phyloP scores from a whole-genome alignment of 2,329 filamentous ascomycete species.

The Pseudopithomyces chartarum region DNA sequence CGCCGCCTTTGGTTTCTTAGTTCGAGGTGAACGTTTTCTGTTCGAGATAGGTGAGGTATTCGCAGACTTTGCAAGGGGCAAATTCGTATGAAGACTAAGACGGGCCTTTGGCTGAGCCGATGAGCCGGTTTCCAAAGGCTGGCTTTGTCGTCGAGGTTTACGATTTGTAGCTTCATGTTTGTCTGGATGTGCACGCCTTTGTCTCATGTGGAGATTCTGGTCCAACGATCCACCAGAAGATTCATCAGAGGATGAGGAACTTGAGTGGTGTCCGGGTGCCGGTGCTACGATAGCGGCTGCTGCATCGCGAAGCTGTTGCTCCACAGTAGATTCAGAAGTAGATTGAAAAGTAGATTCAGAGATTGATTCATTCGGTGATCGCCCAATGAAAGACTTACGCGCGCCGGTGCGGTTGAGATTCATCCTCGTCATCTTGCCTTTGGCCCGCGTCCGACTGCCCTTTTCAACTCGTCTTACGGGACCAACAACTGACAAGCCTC shows the following conservation, averaged over 20 bases:
- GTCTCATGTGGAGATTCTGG: background rate
- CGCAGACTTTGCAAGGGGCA: slow-evolving; percentile 25
- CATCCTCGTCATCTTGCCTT: slow-evolving; percentile 9
- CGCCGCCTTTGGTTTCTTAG: slow-evolving; percentile 13
- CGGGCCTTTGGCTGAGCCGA: slow-evolving; percentile 10
- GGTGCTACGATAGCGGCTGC: background rate
- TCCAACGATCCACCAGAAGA: background rate
- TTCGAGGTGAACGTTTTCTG: slow-evolving; percentile 19
- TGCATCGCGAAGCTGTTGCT: background rate
- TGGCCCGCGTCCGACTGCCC: slow-evolving; percentile 14
- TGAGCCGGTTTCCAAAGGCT: slow-evolving; percentile 14
- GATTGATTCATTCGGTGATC: slow-evolving; percentile 11
- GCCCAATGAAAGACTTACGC: slow-evolving; percentile 29
- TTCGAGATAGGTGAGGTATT: slow-evolving; percentile 25
- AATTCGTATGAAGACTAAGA: slow-evolving; percentile 26
- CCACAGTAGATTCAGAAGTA: background rate
- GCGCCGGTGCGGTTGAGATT: slow-evolving; percentile 31
- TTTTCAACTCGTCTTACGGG: slow-evolving; percentile 30
- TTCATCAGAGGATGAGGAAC: background rate
- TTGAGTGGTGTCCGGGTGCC: background rate
- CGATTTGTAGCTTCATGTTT: background rate
- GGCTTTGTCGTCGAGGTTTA: slow-evolving; percentile 11
- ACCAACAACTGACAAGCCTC: slow-evolving; percentile 34
- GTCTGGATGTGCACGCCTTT: background rate
- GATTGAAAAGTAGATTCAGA: slow-evolving; percentile 5